Conservation (phyloP, 1,284 basidiomycete species). For the Thecaphora frezii region DNA sequence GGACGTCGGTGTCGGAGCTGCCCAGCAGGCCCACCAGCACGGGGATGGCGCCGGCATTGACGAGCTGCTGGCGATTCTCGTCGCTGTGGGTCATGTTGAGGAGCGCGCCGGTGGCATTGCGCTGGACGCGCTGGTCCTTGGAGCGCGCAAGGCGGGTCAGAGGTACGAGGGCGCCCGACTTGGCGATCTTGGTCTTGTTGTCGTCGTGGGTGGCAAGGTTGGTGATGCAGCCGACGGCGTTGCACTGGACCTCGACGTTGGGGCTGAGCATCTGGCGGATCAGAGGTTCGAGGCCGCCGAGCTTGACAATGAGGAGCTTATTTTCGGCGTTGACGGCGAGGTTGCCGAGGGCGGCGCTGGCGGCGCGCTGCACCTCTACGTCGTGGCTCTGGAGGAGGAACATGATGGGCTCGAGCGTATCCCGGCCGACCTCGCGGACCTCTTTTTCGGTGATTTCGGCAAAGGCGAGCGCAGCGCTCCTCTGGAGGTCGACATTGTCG, state of each 20-base stretch:
- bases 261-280: constrained; percentile 99
- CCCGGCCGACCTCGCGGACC: constrained; percentile 91
- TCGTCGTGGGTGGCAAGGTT: constrained; percentile 99
- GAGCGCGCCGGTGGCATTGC: constrained; percentile 95
- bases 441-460: constrained; percentile 99
- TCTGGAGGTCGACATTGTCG: constrained; percentile 98
- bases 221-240: constrained; percentile 99
- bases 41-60: constrained; percentile 96
- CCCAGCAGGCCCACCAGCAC: constrained; percentile 93
- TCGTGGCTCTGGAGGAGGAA: constrained; percentile 97
- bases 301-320: constrained; percentile 96
- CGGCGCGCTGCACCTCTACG: constrained; percentile 96
- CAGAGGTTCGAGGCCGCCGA: constrained; percentile 94
- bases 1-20: constrained; percentile 97
- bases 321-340: constrained; percentile 98
- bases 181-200: constrained; percentile 99
- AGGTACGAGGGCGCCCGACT: constrained; percentile 95
- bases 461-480: constrained; percentile 95
- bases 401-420: constrained; percentile 96
- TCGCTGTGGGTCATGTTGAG: constrained; percentile 98
- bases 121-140: constrained; percentile 98
- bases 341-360: constrained; percentile 97
- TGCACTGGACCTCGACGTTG: constrained; percentile 99
- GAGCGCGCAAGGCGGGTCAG: constrained; percentile 93
- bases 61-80: constrained; percentile 97